These are phyloP conservation scores for Euphorbia tirucalli DNA, from an alignment of 345 rosid genomes.

Conservation along the genomic window DNA sequence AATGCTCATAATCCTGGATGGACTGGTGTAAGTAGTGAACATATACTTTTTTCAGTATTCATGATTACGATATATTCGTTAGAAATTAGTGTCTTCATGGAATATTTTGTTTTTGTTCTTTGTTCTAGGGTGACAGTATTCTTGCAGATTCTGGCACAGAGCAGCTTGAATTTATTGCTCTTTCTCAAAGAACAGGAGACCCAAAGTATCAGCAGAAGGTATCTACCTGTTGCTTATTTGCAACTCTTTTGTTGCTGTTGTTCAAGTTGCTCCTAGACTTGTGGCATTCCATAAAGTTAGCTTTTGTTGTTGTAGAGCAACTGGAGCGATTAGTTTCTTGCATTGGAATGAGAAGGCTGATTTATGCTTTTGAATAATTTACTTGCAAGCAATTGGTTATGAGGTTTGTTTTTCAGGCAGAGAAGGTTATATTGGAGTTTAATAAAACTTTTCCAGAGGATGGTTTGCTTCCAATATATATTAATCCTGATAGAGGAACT, in stretches of 20 bases:
- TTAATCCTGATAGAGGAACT: conserved; percentile 56
- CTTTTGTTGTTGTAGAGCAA: neutral
- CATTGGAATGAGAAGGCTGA: neutral
- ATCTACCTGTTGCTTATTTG: conserved; percentile 3
- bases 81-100: neutral
- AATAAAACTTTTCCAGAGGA: conserved; percentile 84
- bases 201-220: conserved; percentile 93
- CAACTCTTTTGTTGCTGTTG: conserved; percentile 3
- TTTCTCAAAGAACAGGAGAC: conserved; percentile 95
- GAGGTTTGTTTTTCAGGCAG: conserved; percentile 51
- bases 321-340: neutral
- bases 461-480: conserved; percentile 92
- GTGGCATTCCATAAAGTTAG: neutral
- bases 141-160: conserved; percentile 99
- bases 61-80: no score
- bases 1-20: conserved; percentile 81
- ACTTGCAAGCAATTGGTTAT: conserved; percentile 2
- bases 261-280: neutral
- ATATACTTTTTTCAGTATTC: neutral
- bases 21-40: conserved; percentile 76
- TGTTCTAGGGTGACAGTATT: conserved; percentile 77
- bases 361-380: conserved; percentile 3
- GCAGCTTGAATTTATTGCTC: conserved; percentile 95
- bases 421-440: conserved; percentile 66
- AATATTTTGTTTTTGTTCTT: conserved; percentile 5